These are phyloP conservation scores for Ceratocystiopsis minuta DNA, from an alignment of 2,329 filamentous ascomycete genomes.

Conservation along the genomic window DNA sequence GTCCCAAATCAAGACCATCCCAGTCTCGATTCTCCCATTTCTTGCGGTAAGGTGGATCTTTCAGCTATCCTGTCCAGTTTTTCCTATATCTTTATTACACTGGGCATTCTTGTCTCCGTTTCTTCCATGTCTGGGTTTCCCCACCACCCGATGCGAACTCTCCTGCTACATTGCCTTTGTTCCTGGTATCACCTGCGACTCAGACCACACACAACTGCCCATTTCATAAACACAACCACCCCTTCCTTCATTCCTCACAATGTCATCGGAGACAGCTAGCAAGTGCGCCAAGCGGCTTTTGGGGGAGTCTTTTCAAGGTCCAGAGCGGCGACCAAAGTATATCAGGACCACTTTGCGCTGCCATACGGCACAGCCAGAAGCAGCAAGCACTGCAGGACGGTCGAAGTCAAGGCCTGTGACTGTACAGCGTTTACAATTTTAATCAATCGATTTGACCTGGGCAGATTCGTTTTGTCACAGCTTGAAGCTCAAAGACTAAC, in stretches of 20 bases:
- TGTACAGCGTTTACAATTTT: neutral
- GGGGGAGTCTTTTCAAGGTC: conserved; percentile 4
- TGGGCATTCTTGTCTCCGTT: too few species aligned
- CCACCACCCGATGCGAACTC: too few species aligned
- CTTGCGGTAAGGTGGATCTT: too few species aligned
- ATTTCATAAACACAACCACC: too few species aligned
- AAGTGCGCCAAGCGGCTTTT: conserved; percentile 6
- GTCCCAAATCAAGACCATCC: too few species aligned
- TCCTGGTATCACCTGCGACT: too few species aligned
- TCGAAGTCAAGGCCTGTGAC: neutral
- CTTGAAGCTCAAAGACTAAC: conserved; percentile 9
- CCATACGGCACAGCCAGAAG: conserved; percentile 3
- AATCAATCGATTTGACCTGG: neutral
- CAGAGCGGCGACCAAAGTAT: conserved; percentile 6
- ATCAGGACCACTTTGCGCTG: conserved; percentile 6
- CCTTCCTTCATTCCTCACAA: neutral
- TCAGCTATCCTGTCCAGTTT: too few species aligned
- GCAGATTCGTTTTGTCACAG: conserved; percentile 8
- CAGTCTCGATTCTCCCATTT: too few species aligned
- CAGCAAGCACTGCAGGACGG: conserved; percentile 4
- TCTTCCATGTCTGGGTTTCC: too few species aligned
- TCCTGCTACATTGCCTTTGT: too few species aligned
- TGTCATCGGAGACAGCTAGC: conserved; percentile 1
- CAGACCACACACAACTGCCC: too few species aligned
- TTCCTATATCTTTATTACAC: too few species aligned